A percentile compares a stretch with the other conserved stretches of the same genome.
Conservation (phyloP, 306 rosid genomes). For the Corylus avellana region DNA sequence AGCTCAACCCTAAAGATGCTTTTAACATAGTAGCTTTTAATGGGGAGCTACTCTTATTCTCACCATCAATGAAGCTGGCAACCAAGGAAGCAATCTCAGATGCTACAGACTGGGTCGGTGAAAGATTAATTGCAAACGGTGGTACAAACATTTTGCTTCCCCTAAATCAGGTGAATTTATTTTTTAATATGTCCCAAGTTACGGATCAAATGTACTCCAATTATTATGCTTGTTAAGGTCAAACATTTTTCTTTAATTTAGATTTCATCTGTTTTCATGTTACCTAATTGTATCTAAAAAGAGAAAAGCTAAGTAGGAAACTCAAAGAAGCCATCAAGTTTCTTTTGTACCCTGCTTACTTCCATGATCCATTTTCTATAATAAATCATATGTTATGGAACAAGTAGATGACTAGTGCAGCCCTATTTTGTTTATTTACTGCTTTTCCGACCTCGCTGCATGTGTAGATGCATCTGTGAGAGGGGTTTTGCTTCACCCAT, state of each 20-base stretch:
- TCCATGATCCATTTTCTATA: background rate
- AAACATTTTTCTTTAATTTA: background rate
- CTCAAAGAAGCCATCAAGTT: background rate
- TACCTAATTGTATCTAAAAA: background rate
- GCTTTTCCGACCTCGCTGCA: constrained; percentile 1
- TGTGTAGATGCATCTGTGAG: constrained; percentile 17
- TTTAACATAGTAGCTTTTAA: constrained; percentile 83
- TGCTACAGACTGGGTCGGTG: constrained; percentile 64
- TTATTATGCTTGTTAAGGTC: constrained; percentile 12
- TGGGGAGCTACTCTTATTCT: constrained; percentile 55
- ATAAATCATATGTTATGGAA: background rate
- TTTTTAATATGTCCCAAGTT: constrained; percentile 14
- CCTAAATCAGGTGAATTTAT: constrained; percentile 59
- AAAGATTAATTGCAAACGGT: constrained; percentile 59
- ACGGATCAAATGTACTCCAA: constrained; percentile 15
- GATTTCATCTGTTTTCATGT: background rate
- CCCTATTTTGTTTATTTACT: background rate
- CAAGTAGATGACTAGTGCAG: constrained; percentile 6
- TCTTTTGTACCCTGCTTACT: background rate
- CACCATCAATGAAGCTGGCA: constrained; percentile 67
- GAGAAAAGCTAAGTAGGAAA: background rate
- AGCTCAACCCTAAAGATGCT: constrained; percentile 57
- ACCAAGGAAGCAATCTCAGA: constrained; percentile 55
- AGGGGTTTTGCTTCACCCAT: constrained; percentile 6
- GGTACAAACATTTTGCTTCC: constrained; percentile 84